Evolutionary conservation across 306 rosid species (phyloP), one percentile per base, ranked within the genome.

Genomic region (Hippophae tibetana): DNA sequence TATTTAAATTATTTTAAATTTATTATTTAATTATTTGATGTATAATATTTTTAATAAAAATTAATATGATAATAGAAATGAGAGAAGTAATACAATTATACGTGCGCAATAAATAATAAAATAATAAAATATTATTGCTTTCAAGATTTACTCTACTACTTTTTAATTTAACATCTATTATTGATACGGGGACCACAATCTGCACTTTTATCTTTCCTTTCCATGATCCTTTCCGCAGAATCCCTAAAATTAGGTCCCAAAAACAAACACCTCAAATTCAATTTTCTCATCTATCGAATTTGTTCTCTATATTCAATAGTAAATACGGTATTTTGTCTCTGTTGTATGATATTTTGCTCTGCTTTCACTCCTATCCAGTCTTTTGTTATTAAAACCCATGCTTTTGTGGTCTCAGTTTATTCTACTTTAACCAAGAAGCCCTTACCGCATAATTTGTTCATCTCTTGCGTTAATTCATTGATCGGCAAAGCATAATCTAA

Each of bases 161-260:
- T 50, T 71, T 43, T 50, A 38, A 8, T 49, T 38, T 31, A 65
- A 59, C 43, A 63, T 67, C 13, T 43, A 43, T 25, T 54, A 3
- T 55, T 51, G 57, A 57, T 27, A 0, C 40, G 74, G 75, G 23
- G 42, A 67, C 61, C 88, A 77, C 56, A 13, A 45, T 54, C 56
- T 1, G 83, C 78, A 69, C 86, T 77, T 86, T 79, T 76, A 9
- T n/a, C 67, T 66, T 59, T 60, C 5, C 46, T 46, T 38, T 55
- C 48, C 70, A 14, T 6, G 47, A 60, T 47, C 42, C 42, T 49
- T 64, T 18, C 66, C 13, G 23, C 26, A 61, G 62, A 82, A 78
- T 86, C 81, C 77, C 78, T 69, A 47, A 75, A 43, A 6, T 18
- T 18, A 18, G 23, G 61, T 60, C 58, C 48, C 56, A 42, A 64